Conservation (phyloP, 225 moss, liverwort and hornwort genomes). For the Asterella californica region DNA sequence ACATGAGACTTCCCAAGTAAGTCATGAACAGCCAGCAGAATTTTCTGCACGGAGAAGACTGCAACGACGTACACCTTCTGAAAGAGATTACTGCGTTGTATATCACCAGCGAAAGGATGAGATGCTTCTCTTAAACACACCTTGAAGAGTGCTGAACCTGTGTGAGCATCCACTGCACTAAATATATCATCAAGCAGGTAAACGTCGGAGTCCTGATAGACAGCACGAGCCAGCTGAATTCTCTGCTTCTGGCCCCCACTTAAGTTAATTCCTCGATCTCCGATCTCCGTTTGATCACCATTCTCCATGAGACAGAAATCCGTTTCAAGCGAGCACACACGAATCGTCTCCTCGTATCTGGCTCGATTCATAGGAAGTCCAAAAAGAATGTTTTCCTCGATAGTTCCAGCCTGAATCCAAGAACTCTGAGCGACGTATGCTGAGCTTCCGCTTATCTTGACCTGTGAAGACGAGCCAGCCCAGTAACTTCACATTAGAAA, state of each 20-base stretch:
- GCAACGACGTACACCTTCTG: neutral
- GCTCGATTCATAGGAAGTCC: slow-evolving; percentile 45
- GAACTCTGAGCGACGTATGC: slow-evolving; percentile 60
- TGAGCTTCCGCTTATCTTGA: slow-evolving; percentile 47
- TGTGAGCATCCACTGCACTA: slow-evolving; percentile 71
- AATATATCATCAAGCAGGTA: slow-evolving; percentile 63
- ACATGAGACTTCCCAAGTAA: neutral
- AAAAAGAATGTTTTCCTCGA: slow-evolving; percentile 57
- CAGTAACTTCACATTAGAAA: neutral
- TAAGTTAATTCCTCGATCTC: slow-evolving; percentile 60
- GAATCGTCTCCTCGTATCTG: slow-evolving; percentile 44
- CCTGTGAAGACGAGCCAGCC: slow-evolving; percentile 30
- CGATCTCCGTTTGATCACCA: slow-evolving; percentile 62
- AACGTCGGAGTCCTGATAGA: slow-evolving; percentile 58
- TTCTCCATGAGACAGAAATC: slow-evolving; percentile 52
- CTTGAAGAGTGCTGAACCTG: slow-evolving; percentile 57
- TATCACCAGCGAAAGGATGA: neutral
- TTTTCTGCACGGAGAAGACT: neutral
- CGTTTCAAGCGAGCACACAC: slow-evolving; percentile 51
- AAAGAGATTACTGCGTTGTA: neutral
- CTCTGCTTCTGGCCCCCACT: slow-evolving; percentile 69
- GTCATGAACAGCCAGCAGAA: too few relatives aligned
- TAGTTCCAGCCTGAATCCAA: slow-evolving; percentile 64
- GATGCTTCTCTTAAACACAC: slow-evolving; percentile 17
- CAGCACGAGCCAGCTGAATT: slow-evolving; percentile 62